These are phyloP conservation scores for Gliomastix tumulicola DNA, from an alignment of 2,329 filamentous ascomycete genomes.

Conservation along the genomic window DNA sequence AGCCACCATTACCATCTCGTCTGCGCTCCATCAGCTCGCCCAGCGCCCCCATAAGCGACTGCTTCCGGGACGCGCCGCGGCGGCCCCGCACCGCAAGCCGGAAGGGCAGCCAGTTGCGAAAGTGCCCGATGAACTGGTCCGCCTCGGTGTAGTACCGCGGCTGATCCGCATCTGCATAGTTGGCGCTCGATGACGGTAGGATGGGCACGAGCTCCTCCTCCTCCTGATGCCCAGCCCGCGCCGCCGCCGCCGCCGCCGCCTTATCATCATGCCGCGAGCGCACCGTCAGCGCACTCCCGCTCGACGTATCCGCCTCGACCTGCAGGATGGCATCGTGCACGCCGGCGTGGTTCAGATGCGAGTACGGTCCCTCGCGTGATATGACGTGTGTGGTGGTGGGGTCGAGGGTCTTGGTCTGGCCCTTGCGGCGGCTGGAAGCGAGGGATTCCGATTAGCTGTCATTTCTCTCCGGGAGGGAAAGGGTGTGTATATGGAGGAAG, in stretches of 20 bases:
- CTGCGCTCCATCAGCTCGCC: conserved; percentile 18
- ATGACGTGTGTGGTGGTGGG: conserved; percentile 9
- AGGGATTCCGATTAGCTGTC: too few species aligned
- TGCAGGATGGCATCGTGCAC: conserved; percentile 24
- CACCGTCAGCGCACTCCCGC: too few species aligned
- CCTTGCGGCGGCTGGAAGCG: not conserved
- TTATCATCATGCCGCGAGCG: conserved; percentile 1
- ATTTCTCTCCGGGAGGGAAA: too few species aligned
- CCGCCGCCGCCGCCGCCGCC: too few species aligned
- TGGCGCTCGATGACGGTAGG: too few species aligned
- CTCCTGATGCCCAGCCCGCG: not conserved
- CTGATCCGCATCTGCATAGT: not conserved
- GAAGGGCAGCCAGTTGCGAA: conserved; percentile 5
- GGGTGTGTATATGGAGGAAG: too few species aligned
- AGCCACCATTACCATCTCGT: too few species aligned
- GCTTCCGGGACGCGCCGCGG: conserved; percentile 1
- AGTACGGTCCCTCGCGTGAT: conserved; percentile 18
- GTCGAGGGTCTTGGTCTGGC: conserved; percentile 1
- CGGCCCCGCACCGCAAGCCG: not conserved
- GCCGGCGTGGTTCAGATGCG: conserved; percentile 25
- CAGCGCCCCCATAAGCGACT: conserved; percentile 17
- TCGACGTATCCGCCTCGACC: conserved; percentile 21
- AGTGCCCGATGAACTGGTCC: conserved; percentile 1
- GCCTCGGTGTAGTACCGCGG: not conserved
- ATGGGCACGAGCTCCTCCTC: not conserved